Base-by-base conservation (phyloP, 345 rosid genomes). In the Eucalyptus cloeziana region DNA sequence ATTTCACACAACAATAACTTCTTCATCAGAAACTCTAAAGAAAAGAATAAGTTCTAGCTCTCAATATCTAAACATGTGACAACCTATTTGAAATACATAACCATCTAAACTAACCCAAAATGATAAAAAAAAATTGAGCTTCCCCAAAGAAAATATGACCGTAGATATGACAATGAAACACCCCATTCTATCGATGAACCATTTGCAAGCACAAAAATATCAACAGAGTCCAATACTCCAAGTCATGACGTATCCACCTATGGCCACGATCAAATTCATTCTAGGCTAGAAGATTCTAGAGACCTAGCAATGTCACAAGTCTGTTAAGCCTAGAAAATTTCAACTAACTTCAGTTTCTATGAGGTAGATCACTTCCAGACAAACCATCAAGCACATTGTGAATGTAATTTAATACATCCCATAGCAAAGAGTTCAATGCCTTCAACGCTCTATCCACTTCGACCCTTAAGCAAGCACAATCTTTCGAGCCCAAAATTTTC, bases 71-170 rank as follows among this genome's bases (percentile, higher is more conserved):
- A 60, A 60, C 14, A 60, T 25, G n/a, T 27, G 67, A 60, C 67
- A 60, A 60, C 15, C 67, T 15, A 60, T 27, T 60, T 60, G 67
- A 60, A 25, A 27, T 60, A 27, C 67, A 60, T 60, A 60, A 60
- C 31, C 7, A 60, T 52, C 0, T 19, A 0, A 52, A 52, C 24
- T 52, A 52, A 52, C 4, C 58, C 24, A 21, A 52, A 52, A 0
- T 52, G 58, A 52, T 52, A 9, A 19, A 19, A 52, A 45, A 19
- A 19, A 52, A 7, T 52, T 52, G 21, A 19, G 24, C 24, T 19
- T 52, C 58, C 2, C 58, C 24, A 52, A 19, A 52, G 58, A 52
- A 52, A 52, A 52, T 52, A 52, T 52, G 56, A 52, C 24, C 24
- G 0, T 52, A 52, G 56, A 52, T 19, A 52, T 52, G 58, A 52